Evolutionary conservation across 106 monocot genomes (phyloP).

Genomic region (Platanthera guangdongensis): DNA sequence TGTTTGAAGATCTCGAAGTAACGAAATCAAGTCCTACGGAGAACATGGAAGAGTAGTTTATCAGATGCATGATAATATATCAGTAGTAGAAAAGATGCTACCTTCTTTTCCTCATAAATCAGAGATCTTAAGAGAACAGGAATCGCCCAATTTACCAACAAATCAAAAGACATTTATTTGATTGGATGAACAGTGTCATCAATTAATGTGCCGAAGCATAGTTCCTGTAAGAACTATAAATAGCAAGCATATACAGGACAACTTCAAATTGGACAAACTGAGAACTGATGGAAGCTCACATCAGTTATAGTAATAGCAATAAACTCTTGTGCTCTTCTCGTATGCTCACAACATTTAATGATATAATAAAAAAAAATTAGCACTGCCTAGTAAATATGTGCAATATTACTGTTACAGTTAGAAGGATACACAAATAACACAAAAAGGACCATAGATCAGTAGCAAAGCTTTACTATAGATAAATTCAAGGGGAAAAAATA

Average conservation of each 20-base stretch:
- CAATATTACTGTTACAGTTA: neutral
- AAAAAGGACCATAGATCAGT: neutral
- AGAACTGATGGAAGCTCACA: neutral
- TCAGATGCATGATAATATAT: neutral
- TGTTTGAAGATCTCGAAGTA: too few species aligned
- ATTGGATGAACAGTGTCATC: constrained; percentile 74
- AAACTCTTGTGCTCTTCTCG: neutral
- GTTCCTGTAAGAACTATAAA: constrained; percentile 52
- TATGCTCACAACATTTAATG: neutral
- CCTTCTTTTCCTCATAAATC: constrained; percentile 87
- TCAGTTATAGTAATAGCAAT: neutral
- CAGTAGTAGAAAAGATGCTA: constrained; percentile 47
- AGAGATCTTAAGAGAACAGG: constrained; percentile 90
- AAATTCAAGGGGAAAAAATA: neutral
- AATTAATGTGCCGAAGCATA: constrained; percentile 65
- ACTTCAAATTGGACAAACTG: constrained; percentile 11
- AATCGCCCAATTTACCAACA: constrained; percentile 98
- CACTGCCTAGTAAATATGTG: neutral
- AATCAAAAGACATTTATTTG: constrained; percentile 92
- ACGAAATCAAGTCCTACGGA: too few species aligned
- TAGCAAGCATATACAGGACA: constrained; percentile 16
- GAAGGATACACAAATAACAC: neutral
- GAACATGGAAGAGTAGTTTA: constrained; percentile 7
- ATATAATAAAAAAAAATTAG: neutral
- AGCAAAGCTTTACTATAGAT: neutral